phyloP scores from a whole-genome alignment of 768 basidiomycete species.

The Phlegmacium glaucopus region DNA sequence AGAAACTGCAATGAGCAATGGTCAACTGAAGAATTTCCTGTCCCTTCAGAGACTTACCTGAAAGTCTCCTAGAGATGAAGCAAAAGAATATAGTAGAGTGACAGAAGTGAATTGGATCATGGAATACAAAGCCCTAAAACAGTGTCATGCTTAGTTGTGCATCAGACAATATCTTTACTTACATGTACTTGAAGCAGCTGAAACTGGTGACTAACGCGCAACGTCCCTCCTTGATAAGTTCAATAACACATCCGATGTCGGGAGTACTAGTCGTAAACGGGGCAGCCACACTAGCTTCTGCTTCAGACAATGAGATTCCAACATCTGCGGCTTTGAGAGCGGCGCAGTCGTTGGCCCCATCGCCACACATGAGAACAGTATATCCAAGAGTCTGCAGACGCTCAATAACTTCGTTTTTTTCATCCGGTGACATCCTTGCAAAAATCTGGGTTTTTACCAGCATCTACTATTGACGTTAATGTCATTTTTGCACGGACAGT shows the following conservation, averaged over 20 bases:
- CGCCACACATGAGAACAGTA: slow-evolving; percentile 97
- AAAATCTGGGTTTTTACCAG: slow-evolving; percentile 95
- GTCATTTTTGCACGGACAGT: not conserved
- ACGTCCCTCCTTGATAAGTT: slow-evolving; percentile 95
- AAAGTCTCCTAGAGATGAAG: slow-evolving; percentile 94
- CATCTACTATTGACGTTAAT: slow-evolving; percentile 60
- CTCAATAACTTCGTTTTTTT: slow-evolving; percentile 98
- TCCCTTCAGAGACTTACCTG: slow-evolving; percentile 52
- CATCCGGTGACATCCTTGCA: slow-evolving; percentile 98
- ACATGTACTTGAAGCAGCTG: slow-evolving; percentile 99
- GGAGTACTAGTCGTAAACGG: slow-evolving; percentile 94
- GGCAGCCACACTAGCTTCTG: slow-evolving; percentile 97
- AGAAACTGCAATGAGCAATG: slow-evolving; percentile 59
- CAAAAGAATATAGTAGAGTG: slow-evolving; percentile 93
- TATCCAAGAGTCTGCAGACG: slow-evolving; percentile 91
- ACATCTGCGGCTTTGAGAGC: slow-evolving; percentile 98
- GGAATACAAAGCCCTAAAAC: slow-evolving; percentile 89
- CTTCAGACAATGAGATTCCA: slow-evolving; percentile 93
- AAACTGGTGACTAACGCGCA: slow-evolving; percentile 97
- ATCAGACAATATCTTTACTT: slow-evolving; percentile 27
- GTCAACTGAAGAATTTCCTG: slow-evolving; percentile 8
- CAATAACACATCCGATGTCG: slow-evolving; percentile 93
- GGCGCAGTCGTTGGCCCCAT: slow-evolving; percentile 98
- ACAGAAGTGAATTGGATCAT: slow-evolving; percentile 99
- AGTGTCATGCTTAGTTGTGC: slow-evolving; percentile 5